A percentile compares a stretch with the other conserved stretches of the same genome.
Evolutionary conservation across 495 filamentous ascomycete species (phyloP).

Genomic region (Penicillium roqueforti): DNA sequence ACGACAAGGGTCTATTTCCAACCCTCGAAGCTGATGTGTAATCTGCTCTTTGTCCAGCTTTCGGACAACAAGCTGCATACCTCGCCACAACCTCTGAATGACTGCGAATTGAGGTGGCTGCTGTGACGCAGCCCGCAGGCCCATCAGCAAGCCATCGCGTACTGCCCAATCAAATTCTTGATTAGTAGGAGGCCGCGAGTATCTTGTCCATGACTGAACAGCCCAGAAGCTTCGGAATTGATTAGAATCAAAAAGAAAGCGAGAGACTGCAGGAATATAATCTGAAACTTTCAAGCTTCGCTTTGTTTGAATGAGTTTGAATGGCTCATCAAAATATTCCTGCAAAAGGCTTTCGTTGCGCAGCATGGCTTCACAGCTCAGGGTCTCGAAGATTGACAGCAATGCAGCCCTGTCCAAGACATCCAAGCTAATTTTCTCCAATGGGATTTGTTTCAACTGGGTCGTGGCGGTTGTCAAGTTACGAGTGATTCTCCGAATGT

Average conservation of each 20-base stretch:
- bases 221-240: constrained; percentile 62
- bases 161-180: constrained; percentile 82
- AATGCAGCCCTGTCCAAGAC: constrained; percentile 48
- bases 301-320: constrained; percentile 68
- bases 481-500: constrained; percentile 57
- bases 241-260: constrained; percentile 71
- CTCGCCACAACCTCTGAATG: constrained; percentile 69
- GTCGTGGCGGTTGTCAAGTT: constrained; percentile 50
- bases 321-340: constrained; percentile 69
- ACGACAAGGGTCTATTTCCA: constrained; percentile 75
- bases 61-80: constrained; percentile 63
- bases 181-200: constrained; percentile 51
- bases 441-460: constrained; percentile 45
- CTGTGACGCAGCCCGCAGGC: constrained; percentile 36
- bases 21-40: constrained; percentile 67
- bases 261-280: constrained; percentile 72
- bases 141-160: constrained; percentile 54
- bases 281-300: constrained; percentile 64
- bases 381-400: constrained; percentile 58
- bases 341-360: constrained; percentile 48
- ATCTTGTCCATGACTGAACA: constrained; percentile 58
- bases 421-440: constrained; percentile 44
- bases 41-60: constrained; percentile 70
- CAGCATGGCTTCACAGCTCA: constrained; percentile 60
- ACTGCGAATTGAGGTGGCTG: constrained; percentile 47